Evolutionary conservation across 345 rosid genomes (phyloP).

Genomic region (Bretschneidera sinensis): DNA sequence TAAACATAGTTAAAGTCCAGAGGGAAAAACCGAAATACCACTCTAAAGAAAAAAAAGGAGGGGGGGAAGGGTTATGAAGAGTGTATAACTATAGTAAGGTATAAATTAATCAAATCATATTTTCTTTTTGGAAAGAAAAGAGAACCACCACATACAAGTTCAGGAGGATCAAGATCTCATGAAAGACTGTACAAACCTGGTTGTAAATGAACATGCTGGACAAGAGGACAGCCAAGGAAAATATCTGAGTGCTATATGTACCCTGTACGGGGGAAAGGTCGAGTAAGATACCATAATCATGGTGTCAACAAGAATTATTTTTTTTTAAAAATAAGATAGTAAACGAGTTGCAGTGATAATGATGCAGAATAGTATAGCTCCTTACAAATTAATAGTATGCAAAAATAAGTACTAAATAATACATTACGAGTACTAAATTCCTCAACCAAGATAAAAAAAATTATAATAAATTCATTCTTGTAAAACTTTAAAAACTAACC

Average conservation of each 20-base stretch:
- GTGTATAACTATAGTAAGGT: too few relatives aligned
- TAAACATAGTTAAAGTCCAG: slow-evolving; percentile 15
- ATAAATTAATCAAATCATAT: too few relatives aligned
- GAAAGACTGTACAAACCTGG: slow-evolving; percentile 48
- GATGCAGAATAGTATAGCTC: background rate
- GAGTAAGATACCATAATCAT: slow-evolving; percentile 2
- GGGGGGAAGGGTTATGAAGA: background rate
- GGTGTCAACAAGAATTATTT: too few relatives aligned
- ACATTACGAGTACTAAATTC: too few relatives aligned
- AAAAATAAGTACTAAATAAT: background rate
- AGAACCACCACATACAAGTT: background rate
- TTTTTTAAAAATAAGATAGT: too few relatives aligned
- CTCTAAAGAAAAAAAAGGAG: slow-evolving; percentile 1
- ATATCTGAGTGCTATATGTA: slow-evolving; percentile 97
- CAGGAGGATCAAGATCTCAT: background rate
- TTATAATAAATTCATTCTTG: background rate
- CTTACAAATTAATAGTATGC: background rate
- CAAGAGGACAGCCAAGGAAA: slow-evolving; percentile 89
- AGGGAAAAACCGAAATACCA: too few relatives aligned
- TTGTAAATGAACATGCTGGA: slow-evolving; percentile 98
- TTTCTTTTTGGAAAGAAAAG: too few relatives aligned
- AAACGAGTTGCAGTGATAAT: background rate
- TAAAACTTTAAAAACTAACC: slow-evolving; percentile 37
- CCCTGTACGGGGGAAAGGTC: slow-evolving; percentile 46
- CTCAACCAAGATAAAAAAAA: too few relatives aligned